Conservation (phyloP, 345 rosid species). For the Eucalyptus virginea region DNA sequence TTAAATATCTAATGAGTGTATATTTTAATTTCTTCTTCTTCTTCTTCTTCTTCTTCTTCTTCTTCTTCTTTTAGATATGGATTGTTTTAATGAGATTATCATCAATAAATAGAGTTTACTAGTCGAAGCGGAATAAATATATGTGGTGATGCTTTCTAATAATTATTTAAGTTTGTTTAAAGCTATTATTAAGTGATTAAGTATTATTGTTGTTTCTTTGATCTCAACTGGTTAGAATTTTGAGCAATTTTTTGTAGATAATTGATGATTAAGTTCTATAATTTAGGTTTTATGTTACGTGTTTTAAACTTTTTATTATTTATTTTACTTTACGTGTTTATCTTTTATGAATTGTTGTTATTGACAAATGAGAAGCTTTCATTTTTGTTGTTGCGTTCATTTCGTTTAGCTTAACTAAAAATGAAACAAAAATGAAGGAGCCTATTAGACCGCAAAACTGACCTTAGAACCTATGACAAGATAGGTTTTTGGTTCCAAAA, state of each 20-base stretch:
- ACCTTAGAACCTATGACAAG: rapidly evolving
- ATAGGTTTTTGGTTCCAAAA: background rate
- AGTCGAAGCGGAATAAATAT: background rate
- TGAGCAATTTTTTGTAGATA: background rate
- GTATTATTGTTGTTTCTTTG: background rate
- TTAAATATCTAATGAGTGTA: too few species aligned
- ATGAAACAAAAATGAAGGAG: background rate
- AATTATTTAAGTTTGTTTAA: too few species aligned
- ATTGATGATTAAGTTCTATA: background rate
- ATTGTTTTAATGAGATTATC: background rate
- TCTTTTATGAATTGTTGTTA: background rate
- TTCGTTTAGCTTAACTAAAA: background rate
- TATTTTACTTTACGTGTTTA: too few species aligned
- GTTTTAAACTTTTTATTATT: too few species aligned
- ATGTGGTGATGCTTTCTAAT: background rate
- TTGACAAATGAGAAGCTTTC: background rate
- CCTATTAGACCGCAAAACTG: rapidly evolving
- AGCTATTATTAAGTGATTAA: background rate
- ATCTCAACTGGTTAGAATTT: background rate
- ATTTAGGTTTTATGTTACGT: background rate
- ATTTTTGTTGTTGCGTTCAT: background rate
- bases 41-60: background rate
- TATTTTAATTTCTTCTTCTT: background rate
- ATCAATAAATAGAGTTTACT: background rate
- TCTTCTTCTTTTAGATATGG: background rate